Evolutionary conservation across 2,329 filamentous ascomycete species (phyloP).

Genomic region (Trichoderma sp.): DNA sequence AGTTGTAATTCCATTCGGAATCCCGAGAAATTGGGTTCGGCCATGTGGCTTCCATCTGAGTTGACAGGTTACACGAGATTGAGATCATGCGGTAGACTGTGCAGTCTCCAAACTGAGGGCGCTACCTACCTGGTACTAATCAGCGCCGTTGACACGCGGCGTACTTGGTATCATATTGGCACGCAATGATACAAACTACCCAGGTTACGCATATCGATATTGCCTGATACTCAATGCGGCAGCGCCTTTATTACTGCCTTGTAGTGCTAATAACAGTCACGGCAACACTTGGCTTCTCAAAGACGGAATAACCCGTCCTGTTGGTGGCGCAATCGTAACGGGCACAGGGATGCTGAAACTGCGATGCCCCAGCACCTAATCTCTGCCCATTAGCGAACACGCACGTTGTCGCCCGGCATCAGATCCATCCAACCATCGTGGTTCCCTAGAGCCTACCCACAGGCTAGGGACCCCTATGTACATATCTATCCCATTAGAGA

Average conservation of each 20-base stretch:
- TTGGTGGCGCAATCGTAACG: background rate
- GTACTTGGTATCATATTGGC: background rate
- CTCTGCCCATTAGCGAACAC: background rate
- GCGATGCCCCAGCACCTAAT: background rate
- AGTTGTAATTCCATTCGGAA: background rate
- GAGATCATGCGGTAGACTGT: background rate
- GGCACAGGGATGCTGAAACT: conserved; percentile 18
- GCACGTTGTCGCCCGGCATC: conserved; percentile 3
- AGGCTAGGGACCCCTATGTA: background rate
- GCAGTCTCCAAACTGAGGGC: background rate
- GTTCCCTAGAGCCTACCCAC: background rate
- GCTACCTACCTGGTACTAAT: background rate
- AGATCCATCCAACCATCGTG: background rate
- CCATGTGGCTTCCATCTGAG: background rate
- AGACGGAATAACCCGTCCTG: background rate
- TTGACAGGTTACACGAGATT: background rate
- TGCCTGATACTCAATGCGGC: background rate
- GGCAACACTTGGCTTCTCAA: background rate
- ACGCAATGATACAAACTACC: background rate
- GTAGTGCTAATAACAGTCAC: background rate
- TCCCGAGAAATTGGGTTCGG: background rate
- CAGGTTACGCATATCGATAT: background rate
- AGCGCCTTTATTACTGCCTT: background rate
- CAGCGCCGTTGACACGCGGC: too few relatives aligned
- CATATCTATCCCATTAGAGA: background rate